Evolutionary conservation across 352 stramenopile genomes (phyloP), one percentile per base, ranked within the genome.

Genomic region (Phytophthora fragariaefolia): DNA sequence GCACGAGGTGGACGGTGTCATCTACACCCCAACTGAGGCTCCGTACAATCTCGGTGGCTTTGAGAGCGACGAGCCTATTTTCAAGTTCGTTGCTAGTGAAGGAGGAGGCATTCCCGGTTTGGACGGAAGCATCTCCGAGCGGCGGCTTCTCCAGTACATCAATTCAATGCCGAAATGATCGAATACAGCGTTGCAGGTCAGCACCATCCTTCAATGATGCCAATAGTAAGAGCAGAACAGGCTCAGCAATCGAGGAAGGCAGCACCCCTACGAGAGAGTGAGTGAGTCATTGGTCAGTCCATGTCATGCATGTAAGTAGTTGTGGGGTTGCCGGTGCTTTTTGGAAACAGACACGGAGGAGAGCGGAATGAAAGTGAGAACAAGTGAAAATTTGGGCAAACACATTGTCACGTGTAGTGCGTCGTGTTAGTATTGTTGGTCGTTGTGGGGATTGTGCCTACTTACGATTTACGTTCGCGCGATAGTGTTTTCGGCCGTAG

Each of bases 81-180:
- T 95, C 72, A 96, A 96, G 73, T 96, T 96, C 71, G 84, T 96
- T 55, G 82, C 85, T n/a, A 92, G 83, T 50, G 87, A 95, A 79
- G 85, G 82, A 7, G 85, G 83, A 27, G 86, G 88, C 3, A 93
- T 95, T 48, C 84, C 86, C 22, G 84, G 86, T 4, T 76, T 96
- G 12, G 88, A 96, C 54, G 88, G 88, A 30, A 94, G 83, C 49
- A 92, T 96, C 53, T 89, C 86, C 18, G 79, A 94, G 71, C 79
- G 71, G 27, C 82, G 83, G 28, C 73, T 96, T 58, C 79, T 96
- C 20, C 71, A 90, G 69, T 95, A 94, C 73, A 87, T 96, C 63
- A 69, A 79, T 63, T 80, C 76, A n/a, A 89, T 93, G 47, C 84
- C 83, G 22, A 91, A 79, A 63, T 82, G 73, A 76, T 73, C 34